Conservation (phyloP, 2,329 filamentous ascomycete genomes). For the Sclerotiophoma versabilis region DNA sequence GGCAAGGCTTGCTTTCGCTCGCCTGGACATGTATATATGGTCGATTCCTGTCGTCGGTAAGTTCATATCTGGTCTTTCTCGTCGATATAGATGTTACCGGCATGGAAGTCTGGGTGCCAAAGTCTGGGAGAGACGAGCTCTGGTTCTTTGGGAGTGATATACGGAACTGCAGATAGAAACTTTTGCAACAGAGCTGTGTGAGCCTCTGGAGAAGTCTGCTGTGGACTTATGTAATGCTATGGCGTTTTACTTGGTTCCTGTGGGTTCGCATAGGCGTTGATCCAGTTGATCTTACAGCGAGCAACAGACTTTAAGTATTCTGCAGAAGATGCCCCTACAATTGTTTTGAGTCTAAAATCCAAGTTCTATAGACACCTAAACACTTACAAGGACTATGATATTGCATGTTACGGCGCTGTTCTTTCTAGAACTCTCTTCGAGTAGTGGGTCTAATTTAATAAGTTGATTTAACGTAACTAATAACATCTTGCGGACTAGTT, state of each 20-base stretch:
- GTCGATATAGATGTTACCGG: constrained; percentile 38
- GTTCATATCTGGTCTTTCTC: constrained; percentile 32
- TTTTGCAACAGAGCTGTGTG: not conserved
- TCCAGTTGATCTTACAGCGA: constrained; percentile 44
- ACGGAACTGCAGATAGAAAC: constrained; percentile 15
- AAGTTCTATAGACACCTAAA: constrained; percentile 1
- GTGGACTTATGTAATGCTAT: constrained; percentile 36
- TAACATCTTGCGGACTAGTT: constrained; percentile 20
- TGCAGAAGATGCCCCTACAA: constrained; percentile 31
- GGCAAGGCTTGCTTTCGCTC: too few relatives aligned
- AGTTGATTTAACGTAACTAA: constrained; percentile 14
- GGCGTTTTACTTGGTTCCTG: constrained; percentile 35
- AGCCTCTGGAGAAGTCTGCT: not conserved
- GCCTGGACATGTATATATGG: too few relatives aligned
- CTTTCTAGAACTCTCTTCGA: constrained; percentile 33
- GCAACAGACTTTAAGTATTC: constrained; percentile 40
- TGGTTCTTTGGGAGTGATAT: constrained; percentile 33
- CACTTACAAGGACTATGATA: constrained; percentile 34
- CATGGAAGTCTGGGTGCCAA: constrained; percentile 40
- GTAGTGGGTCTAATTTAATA: constrained; percentile 36
- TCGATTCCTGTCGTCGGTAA: too few relatives aligned
- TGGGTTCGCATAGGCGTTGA: constrained; percentile 33
- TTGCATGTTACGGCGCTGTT: constrained; percentile 32
- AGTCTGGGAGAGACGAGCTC: constrained; percentile 33
- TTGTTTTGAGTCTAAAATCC: constrained; percentile 10